A percentile compares a stretch with the other conserved stretches of the same genome.
These are phyloP conservation scores for Citrus unshiu DNA, from an alignment of 345 rosid species.

Conservation along the genomic window DNA sequence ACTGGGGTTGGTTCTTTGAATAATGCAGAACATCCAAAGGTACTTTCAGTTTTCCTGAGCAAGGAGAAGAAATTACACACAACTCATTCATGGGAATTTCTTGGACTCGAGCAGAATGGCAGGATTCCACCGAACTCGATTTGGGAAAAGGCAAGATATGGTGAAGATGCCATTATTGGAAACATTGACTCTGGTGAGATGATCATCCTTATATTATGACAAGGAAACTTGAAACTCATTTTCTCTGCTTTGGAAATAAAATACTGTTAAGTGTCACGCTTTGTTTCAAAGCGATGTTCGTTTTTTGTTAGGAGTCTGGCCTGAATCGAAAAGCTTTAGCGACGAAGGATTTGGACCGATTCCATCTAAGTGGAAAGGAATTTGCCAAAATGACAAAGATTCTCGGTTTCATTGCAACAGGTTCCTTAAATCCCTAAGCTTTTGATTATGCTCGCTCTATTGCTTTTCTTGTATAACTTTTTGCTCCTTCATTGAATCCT, in stretches of 20 bases:
- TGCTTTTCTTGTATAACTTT: too few species aligned
- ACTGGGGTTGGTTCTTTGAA: neutral
- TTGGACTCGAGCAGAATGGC: constrained; percentile 56
- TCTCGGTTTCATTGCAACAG: constrained; percentile 69
- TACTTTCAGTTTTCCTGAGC: constrained; percentile 68
- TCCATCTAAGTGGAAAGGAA: constrained; percentile 83
- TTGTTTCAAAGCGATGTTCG: neutral
- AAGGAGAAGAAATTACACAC: constrained; percentile 70
- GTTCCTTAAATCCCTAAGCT: constrained; percentile 17
- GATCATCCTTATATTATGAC: neutral
- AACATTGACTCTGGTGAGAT: constrained; percentile 79
- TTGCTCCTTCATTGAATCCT: too few species aligned
- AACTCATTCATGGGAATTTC: constrained; percentile 90
- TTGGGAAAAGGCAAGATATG: constrained; percentile 72
- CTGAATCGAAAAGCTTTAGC: constrained; percentile 82
- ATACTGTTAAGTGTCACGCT: neutral
- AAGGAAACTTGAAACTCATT: neutral
- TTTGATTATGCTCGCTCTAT: neutral
- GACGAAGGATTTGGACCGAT: constrained; percentile 81
- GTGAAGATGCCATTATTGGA: constrained; percentile 74
- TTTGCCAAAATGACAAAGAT: constrained; percentile 58
- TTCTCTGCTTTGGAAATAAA: neutral
- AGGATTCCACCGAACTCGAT: constrained; percentile 35
- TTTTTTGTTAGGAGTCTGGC: constrained; percentile 68
- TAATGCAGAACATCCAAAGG: constrained; percentile 65